Evolutionary conservation across 1,284 basidiomycete genomes (phyloP), one percentile per base, ranked within the genome.

Genomic region (Sphagnurus paluster): DNA sequence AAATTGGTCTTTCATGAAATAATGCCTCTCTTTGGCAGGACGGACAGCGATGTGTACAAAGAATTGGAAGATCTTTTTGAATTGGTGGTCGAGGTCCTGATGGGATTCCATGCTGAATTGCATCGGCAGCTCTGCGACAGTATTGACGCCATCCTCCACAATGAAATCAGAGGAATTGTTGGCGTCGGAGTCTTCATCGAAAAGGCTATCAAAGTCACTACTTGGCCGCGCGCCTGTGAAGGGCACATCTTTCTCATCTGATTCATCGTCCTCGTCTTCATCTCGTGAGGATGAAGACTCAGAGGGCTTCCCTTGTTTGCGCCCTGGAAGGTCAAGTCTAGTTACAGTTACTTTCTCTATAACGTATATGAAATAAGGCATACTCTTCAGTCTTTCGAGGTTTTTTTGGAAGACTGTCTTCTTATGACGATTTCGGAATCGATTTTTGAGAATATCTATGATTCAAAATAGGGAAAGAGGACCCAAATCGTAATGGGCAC

Each of bases 21-120:
- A 57, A 38, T 66, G 69, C 11, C 87, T 72, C 37, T 82, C 70
- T 5, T 61, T 62, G n/a, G 69, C 61, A 5, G 78, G 71, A 19
- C 70, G 76, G 24, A 90, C 80, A 16, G 86, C 85, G 32, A 93
- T 69, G 54, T 93, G 84, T 2, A 93, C 84, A 55, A 92, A 85
- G 33, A 93, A 78, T 59, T 94, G 91, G 56, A 89, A 92, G 24
- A 93, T 76, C 38, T 89, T 84, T 66, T 90, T 91, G 75, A 91
- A 90, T 49, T 90, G 86, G 52, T 86, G 78, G 11, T 76, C 68
- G 16, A 87, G 70, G 56, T 89, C 85, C 62, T 92, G 84, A 58
- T 84, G 81, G 0, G 82, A 75, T 49, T 79, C 78, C 79, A 87
- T 81, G 60, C 87, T 91, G 65, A 90, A 94, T 54, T 84, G 75